Evolutionary conservation across 164 flowering plant species (phyloP), one percentile per base, ranked within the genome.

Genomic region (Pachysandra terminalis): DNA sequence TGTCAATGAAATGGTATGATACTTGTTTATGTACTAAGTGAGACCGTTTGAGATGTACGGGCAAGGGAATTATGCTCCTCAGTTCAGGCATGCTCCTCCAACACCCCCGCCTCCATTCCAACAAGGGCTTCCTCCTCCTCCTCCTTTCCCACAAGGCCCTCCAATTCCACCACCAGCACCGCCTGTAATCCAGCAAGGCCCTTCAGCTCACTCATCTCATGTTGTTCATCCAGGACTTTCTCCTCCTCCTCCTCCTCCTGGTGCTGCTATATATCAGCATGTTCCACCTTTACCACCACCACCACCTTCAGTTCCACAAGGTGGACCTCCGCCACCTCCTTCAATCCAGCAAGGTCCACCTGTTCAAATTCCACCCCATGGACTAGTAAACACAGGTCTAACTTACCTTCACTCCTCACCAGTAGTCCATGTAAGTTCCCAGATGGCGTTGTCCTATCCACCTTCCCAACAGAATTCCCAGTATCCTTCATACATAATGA

Each of bases 31-130:
- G n/a, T 53, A 27, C 14, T 52, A 49, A 52, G 53, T 37, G 61
- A 13, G 19, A 22, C 1, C 12, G 9, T 37, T 52, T 15, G 64
- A 59, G 59, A 88, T 88, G 90, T 74, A 80, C 67, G 78, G 82
- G 63, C 86, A 80, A 79, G 86, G 89, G 25, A 80, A 70, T 74
- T 74, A 75, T 66, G 76, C 56, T 54, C 67, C 80, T 71, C 91
- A 77, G 56, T 78, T 59, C 60, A 70, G 83, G 59, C 82, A 64
- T 19, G 73, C 75, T 67, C 78, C 81, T 65, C 73, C 57, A 32
- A 37, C 71, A 21, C 79, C 81, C 3, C 16, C 54, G 55, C 78
- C 71, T 21, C 64, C 77, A 37, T 59, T 71, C 37, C 73, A 74
- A 57, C 78, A 67, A 19, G 75, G 65, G 26, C 69, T 61, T 58